Percentiles rank a stretch among this genome's conserved stretches.
Evolutionary conservation across 2,329 filamentous ascomycete species (phyloP).

Genomic region (Emergomyces pasteurianus): DNA sequence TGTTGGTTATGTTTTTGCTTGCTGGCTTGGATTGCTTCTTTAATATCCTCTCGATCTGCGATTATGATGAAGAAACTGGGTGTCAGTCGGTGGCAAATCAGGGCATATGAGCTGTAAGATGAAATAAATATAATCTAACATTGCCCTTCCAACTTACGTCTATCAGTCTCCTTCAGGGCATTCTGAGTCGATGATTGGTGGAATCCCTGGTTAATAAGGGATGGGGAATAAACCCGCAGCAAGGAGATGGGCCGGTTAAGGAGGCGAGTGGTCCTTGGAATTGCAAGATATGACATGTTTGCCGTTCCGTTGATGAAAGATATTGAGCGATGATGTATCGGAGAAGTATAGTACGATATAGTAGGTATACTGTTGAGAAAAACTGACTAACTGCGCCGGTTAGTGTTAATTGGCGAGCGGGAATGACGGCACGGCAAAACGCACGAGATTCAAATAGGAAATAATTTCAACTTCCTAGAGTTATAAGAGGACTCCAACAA

Average conservation of each 20-base stretch:
- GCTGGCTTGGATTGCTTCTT: conserved; percentile 34
- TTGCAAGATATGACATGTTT: conserved; percentile 26
- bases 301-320: neutral
- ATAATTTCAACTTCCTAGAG: neutral
- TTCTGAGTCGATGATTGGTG: conserved; percentile 18
- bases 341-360: neutral
- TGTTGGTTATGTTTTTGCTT: conserved; percentile 52
- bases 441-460: neutral
- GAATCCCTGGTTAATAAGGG: conserved; percentile 9
- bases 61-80: neutral
- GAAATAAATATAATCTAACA: neutral
- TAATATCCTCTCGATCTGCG: conserved; percentile 31
- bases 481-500: neutral
- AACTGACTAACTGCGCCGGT: neutral
- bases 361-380: neutral
- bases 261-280: conserved; percentile 12
- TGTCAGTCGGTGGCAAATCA: neutral
- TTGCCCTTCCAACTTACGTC: conserved; percentile 14
- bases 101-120: neutral
- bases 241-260: conserved; percentile 11
- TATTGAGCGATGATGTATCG: neutral
- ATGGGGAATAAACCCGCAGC: neutral
- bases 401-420: neutral
- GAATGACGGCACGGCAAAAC: neutral
- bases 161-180: conserved; percentile 25